Percentiles rank a stretch among this genome's conserved stretches.
These are phyloP conservation scores for Penicillium sp. DNA, from an alignment of 2,329 filamentous ascomycete species.

Conservation along the genomic window DNA sequence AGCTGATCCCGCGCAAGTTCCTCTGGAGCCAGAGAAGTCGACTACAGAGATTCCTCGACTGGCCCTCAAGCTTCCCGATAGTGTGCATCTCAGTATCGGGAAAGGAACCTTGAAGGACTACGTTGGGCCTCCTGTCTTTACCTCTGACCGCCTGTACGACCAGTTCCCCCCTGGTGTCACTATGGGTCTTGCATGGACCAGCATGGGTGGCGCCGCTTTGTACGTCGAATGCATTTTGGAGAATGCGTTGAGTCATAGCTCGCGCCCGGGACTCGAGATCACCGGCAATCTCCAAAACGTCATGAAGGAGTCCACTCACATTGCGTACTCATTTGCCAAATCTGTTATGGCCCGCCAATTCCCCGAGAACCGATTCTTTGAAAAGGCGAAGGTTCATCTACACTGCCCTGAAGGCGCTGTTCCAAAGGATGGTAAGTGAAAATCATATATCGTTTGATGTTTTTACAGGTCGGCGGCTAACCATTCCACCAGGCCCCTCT, in stretches of 20 bases:
- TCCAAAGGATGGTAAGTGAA: slow-evolving; percentile 72
- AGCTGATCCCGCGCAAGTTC: slow-evolving; percentile 62
- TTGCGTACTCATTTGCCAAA: slow-evolving; percentile 96
- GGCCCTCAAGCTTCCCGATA: slow-evolving; percentile 78
- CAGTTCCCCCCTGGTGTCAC: slow-evolving; percentile 88
- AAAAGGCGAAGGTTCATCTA: slow-evolving; percentile 90
- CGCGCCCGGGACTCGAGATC: slow-evolving; percentile 77
- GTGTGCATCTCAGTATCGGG: slow-evolving; percentile 79
- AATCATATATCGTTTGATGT: neutral
- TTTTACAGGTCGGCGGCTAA: slow-evolving; percentile 10
- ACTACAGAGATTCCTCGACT: slow-evolving; percentile 64
- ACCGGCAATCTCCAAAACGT: slow-evolving; percentile 94
- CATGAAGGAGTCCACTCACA: slow-evolving; percentile 96
- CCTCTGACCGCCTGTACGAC: slow-evolving; percentile 92
- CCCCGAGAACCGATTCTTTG: slow-evolving; percentile 90
- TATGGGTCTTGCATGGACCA: slow-evolving; percentile 98
- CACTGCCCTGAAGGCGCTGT: slow-evolving; percentile 97
- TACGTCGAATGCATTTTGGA: slow-evolving; percentile 98
- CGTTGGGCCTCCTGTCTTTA: slow-evolving; percentile 93
- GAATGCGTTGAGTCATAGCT: slow-evolving; percentile 69
- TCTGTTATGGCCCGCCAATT: slow-evolving; percentile 80
- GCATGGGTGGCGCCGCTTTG: slow-evolving; percentile 91
- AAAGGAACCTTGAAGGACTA: slow-evolving; percentile 95
- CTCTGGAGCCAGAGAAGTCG: slow-evolving; percentile 43
- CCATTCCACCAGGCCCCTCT: slow-evolving; percentile 57